A percentile compares a stretch with the other conserved stretches of the same genome.
Conservation (phyloP, 371 early-diverging fungal genomes). For the Mucor circinelloides region DNA sequence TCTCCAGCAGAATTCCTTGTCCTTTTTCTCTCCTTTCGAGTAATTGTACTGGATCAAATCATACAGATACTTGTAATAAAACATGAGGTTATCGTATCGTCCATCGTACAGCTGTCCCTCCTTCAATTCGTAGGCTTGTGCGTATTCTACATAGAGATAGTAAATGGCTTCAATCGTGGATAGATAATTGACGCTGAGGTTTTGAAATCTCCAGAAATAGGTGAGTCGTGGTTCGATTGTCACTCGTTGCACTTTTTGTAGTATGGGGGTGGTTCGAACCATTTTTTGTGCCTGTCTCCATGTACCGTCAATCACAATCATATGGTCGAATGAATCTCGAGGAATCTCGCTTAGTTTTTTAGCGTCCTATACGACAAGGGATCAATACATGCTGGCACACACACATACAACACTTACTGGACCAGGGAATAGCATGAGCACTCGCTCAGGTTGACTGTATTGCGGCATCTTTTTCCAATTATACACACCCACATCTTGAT, state of each 20-base stretch:
- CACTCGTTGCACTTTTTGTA: conserved; percentile 59
- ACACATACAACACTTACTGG: conserved; percentile 49
- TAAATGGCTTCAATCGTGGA: conserved; percentile 97
- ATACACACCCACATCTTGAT: conserved; percentile 67
- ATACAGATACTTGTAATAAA: conserved; percentile 87
- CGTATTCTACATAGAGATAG: conserved; percentile 82
- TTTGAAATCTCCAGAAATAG: conserved; percentile 91
- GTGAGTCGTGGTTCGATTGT: conserved; percentile 72
- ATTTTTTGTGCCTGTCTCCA: conserved; percentile 90
- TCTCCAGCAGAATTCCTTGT: conserved; percentile 22
- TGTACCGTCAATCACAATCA: conserved; percentile 92
- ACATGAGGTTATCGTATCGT: conserved; percentile 84
- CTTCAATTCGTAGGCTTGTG: conserved; percentile 31
- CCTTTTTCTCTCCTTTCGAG: conserved; percentile 17
- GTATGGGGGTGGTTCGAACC: conserved; percentile 49
- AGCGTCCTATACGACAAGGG: conserved; percentile 58
- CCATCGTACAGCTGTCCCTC: conserved; percentile 59
- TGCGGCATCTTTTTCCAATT: conserved; percentile 56
- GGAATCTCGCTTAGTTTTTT: conserved; percentile 66
- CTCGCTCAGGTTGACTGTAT: conserved; percentile 66
- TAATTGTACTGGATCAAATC: conserved; percentile 84
- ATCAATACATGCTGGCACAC: not conserved
- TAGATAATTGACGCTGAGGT: conserved; percentile 67
- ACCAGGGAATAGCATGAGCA: conserved; percentile 89
- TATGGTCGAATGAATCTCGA: conserved; percentile 63